These are phyloP conservation scores for Ascochyta pisi DNA, from an alignment of 2,329 filamentous ascomycete genomes.

Conservation along the genomic window DNA sequence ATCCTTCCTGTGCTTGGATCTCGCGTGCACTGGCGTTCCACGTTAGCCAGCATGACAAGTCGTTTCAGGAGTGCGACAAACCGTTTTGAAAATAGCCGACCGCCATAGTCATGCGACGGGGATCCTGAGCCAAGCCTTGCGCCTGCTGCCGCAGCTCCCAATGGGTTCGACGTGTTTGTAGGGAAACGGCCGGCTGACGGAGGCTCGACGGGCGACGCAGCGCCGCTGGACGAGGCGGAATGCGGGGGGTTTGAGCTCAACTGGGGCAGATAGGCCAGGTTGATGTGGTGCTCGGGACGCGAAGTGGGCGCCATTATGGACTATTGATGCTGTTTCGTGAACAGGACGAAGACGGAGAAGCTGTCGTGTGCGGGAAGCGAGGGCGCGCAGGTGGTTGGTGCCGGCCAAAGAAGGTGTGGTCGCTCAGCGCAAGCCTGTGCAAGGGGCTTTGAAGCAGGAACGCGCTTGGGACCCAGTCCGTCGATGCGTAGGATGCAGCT, in stretches of 20 bases:
- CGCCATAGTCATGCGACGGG: slow-evolving; percentile 86
- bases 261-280: slow-evolving; percentile 80
- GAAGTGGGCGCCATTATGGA: slow-evolving; percentile 87
- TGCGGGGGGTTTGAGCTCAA: slow-evolving; percentile 70
- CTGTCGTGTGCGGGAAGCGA: slow-evolving; percentile 6
- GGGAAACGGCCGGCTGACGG: slow-evolving; percentile 74
- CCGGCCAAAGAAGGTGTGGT: slow-evolving; percentile 49
- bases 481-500: slow-evolving; percentile 4
- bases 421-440: slow-evolving; percentile 36
- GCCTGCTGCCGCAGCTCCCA: slow-evolving; percentile 59
- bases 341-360: slow-evolving; percentile 27
- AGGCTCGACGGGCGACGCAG: slow-evolving; percentile 80
- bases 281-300: slow-evolving; percentile 80
- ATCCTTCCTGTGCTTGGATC: slow-evolving; percentile 94
- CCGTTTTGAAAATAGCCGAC: slow-evolving; percentile 91
- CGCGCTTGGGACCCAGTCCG: slow-evolving; percentile 13
- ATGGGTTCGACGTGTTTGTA: slow-evolving; percentile 68
- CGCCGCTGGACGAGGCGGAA: slow-evolving; percentile 80
- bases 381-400: slow-evolving; percentile 32
- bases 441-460: slow-evolving; percentile 13
- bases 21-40: slow-evolving; percentile 76
- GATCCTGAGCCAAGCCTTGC: slow-evolving; percentile 87
- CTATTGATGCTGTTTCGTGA: slow-evolving; percentile 60
- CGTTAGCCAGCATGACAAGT: slow-evolving; percentile 37
- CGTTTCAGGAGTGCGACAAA: slow-evolving; percentile 59